phyloP scores from a whole-genome alignment of 192 early-diverging fungal species.

The Coemansia sp. region DNA sequence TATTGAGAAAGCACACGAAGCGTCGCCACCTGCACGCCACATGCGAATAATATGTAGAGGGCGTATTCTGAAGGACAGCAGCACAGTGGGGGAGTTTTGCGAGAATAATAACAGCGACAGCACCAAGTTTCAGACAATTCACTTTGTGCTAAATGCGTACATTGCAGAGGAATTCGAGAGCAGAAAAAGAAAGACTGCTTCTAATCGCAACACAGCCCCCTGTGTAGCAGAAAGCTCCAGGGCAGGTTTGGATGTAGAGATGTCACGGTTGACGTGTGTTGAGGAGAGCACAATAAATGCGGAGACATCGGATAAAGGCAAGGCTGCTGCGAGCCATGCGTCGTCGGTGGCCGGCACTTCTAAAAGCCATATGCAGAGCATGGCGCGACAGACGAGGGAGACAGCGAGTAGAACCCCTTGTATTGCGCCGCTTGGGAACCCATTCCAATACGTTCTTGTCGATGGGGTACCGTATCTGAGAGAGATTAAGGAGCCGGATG shows the following conservation, averaged over 20 bases:
- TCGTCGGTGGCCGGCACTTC: constrained; percentile 9
- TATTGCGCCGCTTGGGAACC: constrained; percentile 30
- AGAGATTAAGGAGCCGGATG: constrained; percentile 9
- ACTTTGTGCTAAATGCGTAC: constrained; percentile 36
- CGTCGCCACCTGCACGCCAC: constrained; percentile 28
- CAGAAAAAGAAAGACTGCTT: neutral
- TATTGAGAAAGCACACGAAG: constrained; percentile 32
- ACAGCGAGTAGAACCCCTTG: neutral
- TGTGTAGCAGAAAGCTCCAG: neutral
- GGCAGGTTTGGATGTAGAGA: neutral
- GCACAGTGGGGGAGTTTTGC: constrained; percentile 10
- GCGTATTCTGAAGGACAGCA: constrained; percentile 28
- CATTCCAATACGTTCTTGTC: constrained; percentile 52
- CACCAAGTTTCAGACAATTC: constrained; percentile 21
- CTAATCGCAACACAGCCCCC: neutral
- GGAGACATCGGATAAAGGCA: neutral
- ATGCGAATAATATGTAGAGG: constrained; percentile 55
- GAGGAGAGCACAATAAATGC: neutral
- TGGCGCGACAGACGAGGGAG: neutral
- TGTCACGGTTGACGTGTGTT: neutral
- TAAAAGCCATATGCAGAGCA: neutral
- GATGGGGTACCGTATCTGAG: constrained; percentile 40
- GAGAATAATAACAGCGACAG: constrained; percentile 1
- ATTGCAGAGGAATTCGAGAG: neutral
- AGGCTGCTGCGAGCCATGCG: neutral